Conservation (phyloP, 1,284 basidiomycete genomes). For the Tausonia pullulans region DNA sequence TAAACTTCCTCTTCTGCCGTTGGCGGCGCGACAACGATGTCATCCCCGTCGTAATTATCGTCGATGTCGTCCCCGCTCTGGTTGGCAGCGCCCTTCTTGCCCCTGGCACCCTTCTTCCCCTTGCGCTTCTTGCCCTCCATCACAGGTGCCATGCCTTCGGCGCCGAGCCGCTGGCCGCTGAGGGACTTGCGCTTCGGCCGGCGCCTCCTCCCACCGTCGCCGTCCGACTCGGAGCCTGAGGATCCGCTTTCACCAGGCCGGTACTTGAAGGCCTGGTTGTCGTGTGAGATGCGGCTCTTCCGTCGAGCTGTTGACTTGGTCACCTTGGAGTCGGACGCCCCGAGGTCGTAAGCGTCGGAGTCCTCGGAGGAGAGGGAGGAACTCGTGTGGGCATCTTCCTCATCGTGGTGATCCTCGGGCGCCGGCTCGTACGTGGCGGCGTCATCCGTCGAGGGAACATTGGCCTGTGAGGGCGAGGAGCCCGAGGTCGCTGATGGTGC, state of each 20-base stretch:
- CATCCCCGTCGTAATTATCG: too few species aligned
- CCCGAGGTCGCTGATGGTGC: too few species aligned
- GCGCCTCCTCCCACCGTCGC: slow-evolving; percentile 1
- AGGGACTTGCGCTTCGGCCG: background rate
- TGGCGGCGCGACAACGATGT: too few species aligned
- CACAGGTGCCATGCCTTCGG: slow-evolving; percentile 12
- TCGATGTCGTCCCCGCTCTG: background rate
- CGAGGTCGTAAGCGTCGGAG: background rate
- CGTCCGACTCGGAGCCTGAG: slow-evolving; percentile 12
- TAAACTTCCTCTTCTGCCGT: too few species aligned
- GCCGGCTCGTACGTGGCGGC: background rate
- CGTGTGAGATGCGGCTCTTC: slow-evolving; percentile 6
- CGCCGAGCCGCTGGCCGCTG: background rate
- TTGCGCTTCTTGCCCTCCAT: slow-evolving; percentile 10
- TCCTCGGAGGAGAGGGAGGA: background rate
- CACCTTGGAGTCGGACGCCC: background rate
- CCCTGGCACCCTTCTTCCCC: slow-evolving; percentile 2
- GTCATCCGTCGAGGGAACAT: background rate
- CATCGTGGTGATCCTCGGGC: background rate
- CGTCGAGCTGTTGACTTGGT: slow-evolving; percentile 10
- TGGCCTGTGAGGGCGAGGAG: background rate
- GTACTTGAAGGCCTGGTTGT: slow-evolving; percentile 9
- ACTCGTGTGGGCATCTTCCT: background rate
- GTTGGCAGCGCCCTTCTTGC: background rate
- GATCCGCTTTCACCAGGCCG: slow-evolving; percentile 7